phyloP scores from a whole-genome alignment of 495 filamentous ascomycete species.

The Lasiosphaeris hirsuta region DNA sequence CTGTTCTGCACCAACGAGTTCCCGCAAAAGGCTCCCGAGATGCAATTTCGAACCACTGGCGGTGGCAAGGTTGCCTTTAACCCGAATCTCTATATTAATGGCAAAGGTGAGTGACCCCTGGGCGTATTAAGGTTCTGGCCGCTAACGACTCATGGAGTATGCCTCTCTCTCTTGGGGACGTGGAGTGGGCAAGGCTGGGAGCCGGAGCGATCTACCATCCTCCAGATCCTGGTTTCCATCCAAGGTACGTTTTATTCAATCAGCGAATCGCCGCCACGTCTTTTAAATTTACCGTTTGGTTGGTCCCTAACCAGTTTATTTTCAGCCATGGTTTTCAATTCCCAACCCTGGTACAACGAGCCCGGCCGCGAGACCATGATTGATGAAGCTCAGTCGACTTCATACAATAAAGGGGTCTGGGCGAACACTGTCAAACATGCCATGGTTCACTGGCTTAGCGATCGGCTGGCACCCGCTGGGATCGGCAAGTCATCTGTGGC shows the following conservation, averaged over 20 bases:
- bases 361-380: slow-evolving; percentile 40
- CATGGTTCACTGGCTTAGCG: slow-evolving; percentile 46
- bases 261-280: neutral
- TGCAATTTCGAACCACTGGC: slow-evolving; percentile 51
- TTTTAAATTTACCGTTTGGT: neutral
- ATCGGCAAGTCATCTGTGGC: neutral
- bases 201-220: slow-evolving; percentile 50
- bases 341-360: slow-evolving; percentile 57
- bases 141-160: slow-evolving; percentile 36
- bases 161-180: slow-evolving; percentile 58
- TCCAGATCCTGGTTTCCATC: slow-evolving; percentile 59
- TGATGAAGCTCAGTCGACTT: slow-evolving; percentile 21
- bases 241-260: slow-evolving; percentile 34
- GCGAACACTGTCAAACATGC: slow-evolving; percentile 42
- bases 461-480: neutral
- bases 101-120: slow-evolving; percentile 43
- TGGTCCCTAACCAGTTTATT: neutral
- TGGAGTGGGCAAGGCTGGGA: slow-evolving; percentile 56
- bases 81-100: slow-evolving; percentile 57
- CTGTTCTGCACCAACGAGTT: slow-evolving; percentile 47
- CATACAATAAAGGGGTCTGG: slow-evolving; percentile 40
- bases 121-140: neutral
- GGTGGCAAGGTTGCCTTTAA: slow-evolving; percentile 48
- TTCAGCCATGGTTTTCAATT: slow-evolving; percentile 55
- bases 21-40: slow-evolving; percentile 46